These are phyloP conservation scores for Thinopyrum obtusiflorum DNA, from an alignment of 202 grass and related monocot genomes.

Conservation along the genomic window DNA sequence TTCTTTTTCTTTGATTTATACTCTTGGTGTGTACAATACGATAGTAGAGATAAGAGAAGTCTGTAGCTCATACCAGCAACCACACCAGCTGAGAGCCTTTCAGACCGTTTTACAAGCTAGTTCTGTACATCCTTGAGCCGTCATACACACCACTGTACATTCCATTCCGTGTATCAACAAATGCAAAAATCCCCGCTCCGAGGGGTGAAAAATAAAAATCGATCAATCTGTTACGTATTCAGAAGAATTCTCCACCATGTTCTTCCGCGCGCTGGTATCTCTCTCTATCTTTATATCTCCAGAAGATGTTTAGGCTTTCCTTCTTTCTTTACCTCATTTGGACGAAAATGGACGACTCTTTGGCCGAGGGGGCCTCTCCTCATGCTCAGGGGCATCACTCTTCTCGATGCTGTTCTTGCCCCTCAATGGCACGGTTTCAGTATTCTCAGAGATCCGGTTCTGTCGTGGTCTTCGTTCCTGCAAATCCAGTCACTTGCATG, in stretches of 20 bases:
- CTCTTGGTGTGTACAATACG: constrained; percentile 13
- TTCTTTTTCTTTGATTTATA: constrained; percentile 9
- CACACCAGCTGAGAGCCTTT: constrained; percentile 19
- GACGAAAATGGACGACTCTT: constrained; percentile 41
- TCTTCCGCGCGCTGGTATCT: not conserved
- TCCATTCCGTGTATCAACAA: constrained; percentile 3
- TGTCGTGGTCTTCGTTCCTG: constrained; percentile 51
- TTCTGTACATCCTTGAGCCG: constrained; percentile 12
- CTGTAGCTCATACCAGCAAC: constrained; percentile 22
- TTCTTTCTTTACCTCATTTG: constrained; percentile 38
- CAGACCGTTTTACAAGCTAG: constrained; percentile 12
- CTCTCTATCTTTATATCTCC: constrained; percentile 16
- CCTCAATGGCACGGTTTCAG: constrained; percentile 51
- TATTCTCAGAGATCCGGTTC: constrained; percentile 27
- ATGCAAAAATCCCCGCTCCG: constrained; percentile 10
- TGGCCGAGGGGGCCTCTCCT: constrained; percentile 33
- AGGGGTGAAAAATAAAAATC: constrained; percentile 18
- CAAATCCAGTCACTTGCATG: constrained; percentile 4
- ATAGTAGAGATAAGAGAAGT: not conserved
- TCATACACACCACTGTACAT: constrained; percentile 32
- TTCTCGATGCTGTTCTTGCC: constrained; percentile 42
- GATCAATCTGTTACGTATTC: constrained; percentile 26
- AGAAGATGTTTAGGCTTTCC: constrained; percentile 14
- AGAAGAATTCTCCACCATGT: constrained; percentile 17
- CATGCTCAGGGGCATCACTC: constrained; percentile 48